Evolutionary conservation across 139 green algal genomes (phyloP).

Genomic region (Penium margaritaceum): DNA sequence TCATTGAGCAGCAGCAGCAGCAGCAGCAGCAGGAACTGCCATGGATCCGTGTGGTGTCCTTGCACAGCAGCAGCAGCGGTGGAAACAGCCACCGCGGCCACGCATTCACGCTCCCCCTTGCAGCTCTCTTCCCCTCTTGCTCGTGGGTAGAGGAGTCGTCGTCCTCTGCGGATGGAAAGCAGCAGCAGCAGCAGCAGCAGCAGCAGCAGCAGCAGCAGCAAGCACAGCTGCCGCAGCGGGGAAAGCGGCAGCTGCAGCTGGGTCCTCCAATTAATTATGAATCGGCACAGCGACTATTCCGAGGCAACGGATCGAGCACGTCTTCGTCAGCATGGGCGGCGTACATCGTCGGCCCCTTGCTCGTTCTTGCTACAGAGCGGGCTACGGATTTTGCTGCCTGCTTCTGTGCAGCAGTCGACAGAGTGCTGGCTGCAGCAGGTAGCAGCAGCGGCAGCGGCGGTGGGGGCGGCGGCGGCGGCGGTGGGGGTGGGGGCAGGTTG

Average conservation of each 20-base stretch:
- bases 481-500: not conserved
- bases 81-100: too few species aligned
- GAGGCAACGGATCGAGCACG: too few species aligned
- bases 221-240: not conserved
- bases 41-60: too few species aligned
- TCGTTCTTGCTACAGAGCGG: constrained; percentile 73
- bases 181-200: too few species aligned
- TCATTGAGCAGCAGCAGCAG: not conserved
- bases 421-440: too few species aligned
- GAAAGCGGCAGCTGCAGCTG: not conserved
- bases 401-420: too few species aligned
- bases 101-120: too few species aligned
- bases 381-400: constrained; percentile 35
- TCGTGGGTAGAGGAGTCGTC: too few species aligned
- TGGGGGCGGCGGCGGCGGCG: not conserved
- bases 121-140: too few species aligned
- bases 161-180: too few species aligned
- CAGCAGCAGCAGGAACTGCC: too few species aligned
- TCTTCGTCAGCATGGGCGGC: constrained; percentile 66
- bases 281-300: constrained; percentile 55
- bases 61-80: too few species aligned
- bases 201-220: not conserved
- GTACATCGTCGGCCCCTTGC: constrained; percentile 77
- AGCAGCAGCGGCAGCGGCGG: not conserved
- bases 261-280: constrained; percentile 58